Conservation (phyloP, 1,284 basidiomycete species). For the Amylostereum areolatum region DNA sequence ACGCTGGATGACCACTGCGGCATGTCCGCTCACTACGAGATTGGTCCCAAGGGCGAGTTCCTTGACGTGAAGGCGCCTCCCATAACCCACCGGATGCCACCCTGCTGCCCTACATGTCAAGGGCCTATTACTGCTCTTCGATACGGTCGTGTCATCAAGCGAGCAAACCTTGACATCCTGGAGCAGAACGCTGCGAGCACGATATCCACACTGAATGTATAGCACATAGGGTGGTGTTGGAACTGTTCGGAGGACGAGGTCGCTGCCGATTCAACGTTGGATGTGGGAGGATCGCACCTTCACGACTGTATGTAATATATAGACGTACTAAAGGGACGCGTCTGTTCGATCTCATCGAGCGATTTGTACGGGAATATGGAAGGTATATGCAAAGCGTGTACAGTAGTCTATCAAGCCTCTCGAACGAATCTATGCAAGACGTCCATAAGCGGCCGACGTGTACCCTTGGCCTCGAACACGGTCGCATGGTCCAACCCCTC, state of each 20-base stretch:
- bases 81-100: conserved; percentile 35
- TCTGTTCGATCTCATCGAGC: no score
- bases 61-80: conserved; percentile 33
- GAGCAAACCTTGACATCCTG: conserved; percentile 54
- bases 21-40: conserved; percentile 48
- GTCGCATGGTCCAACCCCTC: conserved; percentile 49
- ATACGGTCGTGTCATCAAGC: conserved; percentile 57
- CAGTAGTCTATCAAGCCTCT: no score
- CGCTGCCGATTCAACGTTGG: no score
- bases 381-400: no score
- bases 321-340: no score
- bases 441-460: conserved; percentile 31
- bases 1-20: conserved; percentile 58
- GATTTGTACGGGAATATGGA: no score
- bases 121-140: conserved; percentile 43
- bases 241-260: no score
- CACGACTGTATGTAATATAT: no score
- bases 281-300: no score
- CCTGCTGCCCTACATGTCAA: conserved; percentile 53
- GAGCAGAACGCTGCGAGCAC: conserved; percentile 53
- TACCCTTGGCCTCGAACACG: conserved; percentile 40
- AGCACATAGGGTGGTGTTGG: no score
- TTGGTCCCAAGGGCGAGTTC: conserved; percentile 31
- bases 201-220: conserved; percentile 29
- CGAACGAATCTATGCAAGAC: conserved; percentile 32